These are phyloP conservation scores for Micractinium sp. DNA, from an alignment of 139 green algal species.

Conservation along the genomic window DNA sequence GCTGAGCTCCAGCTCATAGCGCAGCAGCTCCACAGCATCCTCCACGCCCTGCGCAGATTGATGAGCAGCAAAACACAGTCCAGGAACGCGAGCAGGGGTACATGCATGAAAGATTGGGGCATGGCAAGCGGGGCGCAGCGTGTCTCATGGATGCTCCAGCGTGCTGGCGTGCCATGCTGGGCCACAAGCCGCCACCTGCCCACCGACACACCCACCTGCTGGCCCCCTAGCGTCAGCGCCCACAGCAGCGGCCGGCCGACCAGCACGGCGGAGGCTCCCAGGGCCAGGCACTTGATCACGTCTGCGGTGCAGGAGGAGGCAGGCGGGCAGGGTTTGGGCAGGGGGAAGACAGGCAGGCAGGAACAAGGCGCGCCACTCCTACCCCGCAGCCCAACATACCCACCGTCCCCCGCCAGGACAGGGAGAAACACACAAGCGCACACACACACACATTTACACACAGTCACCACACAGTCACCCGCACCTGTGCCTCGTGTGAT, in stretches of 20 bases:
- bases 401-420: no score
- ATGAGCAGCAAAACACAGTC: no score
- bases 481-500: constrained; percentile 82
- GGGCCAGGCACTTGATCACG: constrained; percentile 87
- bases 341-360: not conserved
- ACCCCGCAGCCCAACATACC: no score
- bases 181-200: not conserved
- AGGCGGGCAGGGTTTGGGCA: constrained; percentile 50
- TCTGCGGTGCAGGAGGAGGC: constrained; percentile 55
- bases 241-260: constrained; percentile 93
- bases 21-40: constrained; percentile 62
- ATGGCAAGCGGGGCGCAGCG: no score
- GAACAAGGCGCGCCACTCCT: no score
- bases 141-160: no score
- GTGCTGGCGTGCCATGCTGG: no score
- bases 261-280: constrained; percentile 89
- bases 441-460: not conserved
- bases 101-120: no score
- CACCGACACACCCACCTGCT: constrained; percentile 48
- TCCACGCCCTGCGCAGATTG: constrained; percentile 60
- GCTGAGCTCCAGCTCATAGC: constrained; percentile 62
- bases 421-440: no score
- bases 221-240: constrained; percentile 81
- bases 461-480: constrained; percentile 1
- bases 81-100: no score